Evolutionary conservation across 1,139 yeast species (phyloP).

Genomic region (Pichia sp.): DNA sequence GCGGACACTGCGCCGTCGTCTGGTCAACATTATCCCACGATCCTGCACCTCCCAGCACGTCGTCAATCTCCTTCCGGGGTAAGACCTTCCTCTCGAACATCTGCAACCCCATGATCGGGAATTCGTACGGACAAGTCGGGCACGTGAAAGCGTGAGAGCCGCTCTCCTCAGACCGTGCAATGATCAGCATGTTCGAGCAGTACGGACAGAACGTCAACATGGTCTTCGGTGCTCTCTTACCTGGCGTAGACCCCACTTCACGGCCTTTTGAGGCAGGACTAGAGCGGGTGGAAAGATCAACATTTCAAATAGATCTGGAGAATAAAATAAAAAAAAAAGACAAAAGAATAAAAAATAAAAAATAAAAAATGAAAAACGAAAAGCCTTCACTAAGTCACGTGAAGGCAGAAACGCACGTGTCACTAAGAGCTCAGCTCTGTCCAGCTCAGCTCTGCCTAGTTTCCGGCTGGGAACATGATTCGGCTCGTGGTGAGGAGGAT

Average conservation of each 20-base stretch:
- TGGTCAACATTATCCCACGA: conserved; percentile 99
- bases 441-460: too few relatives aligned
- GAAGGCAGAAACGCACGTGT: conserved; percentile 1
- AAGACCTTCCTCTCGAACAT: conserved; percentile 80
- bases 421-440: not conserved
- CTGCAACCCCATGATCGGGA: conserved; percentile 76
- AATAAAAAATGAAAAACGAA: too few relatives aligned
- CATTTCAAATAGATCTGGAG: too few relatives aligned
- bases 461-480: not conserved
- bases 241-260: too few relatives aligned
- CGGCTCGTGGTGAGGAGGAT: not conserved
- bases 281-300: too few relatives aligned
- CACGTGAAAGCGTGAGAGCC: conserved; percentile 60
- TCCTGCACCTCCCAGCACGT: conserved; percentile 93
- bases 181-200: conserved; percentile 83
- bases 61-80: conserved; percentile 89
- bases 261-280: not conserved
- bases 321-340: too few relatives aligned
- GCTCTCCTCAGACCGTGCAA: conserved; percentile 36
- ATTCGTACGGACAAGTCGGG: conserved; percentile 92
- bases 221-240: not conserved
- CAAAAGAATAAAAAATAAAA: too few relatives aligned
- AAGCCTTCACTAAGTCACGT: not conserved
- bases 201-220: conserved; percentile 95
- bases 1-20: conserved; percentile 84